Evolutionary conservation across 305 asterid species (phyloP), one percentile per base, ranked within the genome.

Genomic region (Galium porrigens): DNA sequence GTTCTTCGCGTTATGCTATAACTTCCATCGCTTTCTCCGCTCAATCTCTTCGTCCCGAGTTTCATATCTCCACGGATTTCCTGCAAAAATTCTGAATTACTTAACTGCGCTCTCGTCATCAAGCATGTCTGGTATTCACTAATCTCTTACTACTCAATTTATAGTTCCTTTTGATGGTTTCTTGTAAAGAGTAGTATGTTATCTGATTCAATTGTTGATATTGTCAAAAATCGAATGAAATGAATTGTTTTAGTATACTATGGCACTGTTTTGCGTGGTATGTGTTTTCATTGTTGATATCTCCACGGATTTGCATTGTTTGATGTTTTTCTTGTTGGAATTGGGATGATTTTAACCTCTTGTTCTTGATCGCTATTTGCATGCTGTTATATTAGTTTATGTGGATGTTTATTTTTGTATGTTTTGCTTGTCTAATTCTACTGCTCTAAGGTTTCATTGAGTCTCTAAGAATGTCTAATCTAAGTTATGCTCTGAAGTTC

Each of bases 51-150:
- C 67, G 46, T 68, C 44, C 54, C 39, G 22, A 5, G 12, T 12
- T 29, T n/a, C 12, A 20, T 29, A 4, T 58, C 14, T 25, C 18
- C 44, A 15, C 42, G 15, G 53, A 34, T 1, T 67, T 17, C n/a
- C 37, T 4, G 25, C 58, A 60, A 59, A 54, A 17, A 12, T 20
- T 57, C 64, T 61, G 15, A 58, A 29, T 27, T 3, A 25, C 25
- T 27, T 33, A n/a, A 10, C 10, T 15, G 11, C 59, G 14, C 25
- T 54, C 9, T 63, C 4, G 29, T 36, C 66, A 33, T 58, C 56
- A 18, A 61, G 29, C 30, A 74, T 69, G 78, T 74, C 74, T 42
- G 74, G 75, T 74, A 74, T 58, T 61, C 10, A 52, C 22, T 39
- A 12, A 29, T 58, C 36, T 32, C 57, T 37, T 58, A n/a, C 36